Evolutionary conservation across 129 eudicot species (phyloP), one percentile per base, ranked within the genome.

Genomic region (Sambucus nigra): DNA sequence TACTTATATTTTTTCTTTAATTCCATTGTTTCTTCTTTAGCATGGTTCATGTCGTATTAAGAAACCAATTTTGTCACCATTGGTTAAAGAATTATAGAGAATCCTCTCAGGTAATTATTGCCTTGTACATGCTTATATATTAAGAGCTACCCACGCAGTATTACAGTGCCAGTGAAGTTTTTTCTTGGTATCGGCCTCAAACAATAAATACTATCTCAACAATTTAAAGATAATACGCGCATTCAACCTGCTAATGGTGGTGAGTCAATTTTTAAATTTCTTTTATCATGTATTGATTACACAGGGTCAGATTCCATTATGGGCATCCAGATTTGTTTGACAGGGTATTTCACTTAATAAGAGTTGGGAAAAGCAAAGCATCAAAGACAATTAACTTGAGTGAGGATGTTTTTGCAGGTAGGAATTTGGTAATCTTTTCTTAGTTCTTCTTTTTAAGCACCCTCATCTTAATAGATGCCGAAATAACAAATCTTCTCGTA

Each of bases 291-390:
- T n/a, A n/a, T n/a, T n/a, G n/a, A n/a, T n/a, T n/a, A n/a, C n/a
- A 35, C 84, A 89, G 96, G 84, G 94, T 91, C 1, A 63, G 99
- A 49, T 91, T 91, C 76, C 99, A 91, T 68, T 91, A 91, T 49
- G 99, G 99, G 35, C 99, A 91, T 75, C 99, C 99, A 63, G 99
- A 86, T 82, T 42, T 91, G 39, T 91, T 91, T 55, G 99, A 91
- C 75, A 72, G 99, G 69, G 57, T 91, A 50, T 91, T 91, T 72
- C 99, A 91, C 78, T 64, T 91, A 67, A 91, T 95, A 70, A 75
- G 95, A 82, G 99, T 95, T 59, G 99, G 99, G 63, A 77, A 86
- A 59, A 91, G 99, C 76, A 91, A 91, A 76, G 99, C 95, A 40
- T 86, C 99, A 51, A 91, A 74, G 73, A 86, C 95, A 26, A 80